Evolutionary conservation across 768 basidiomycete genomes (phyloP), one percentile per base, ranked within the genome.

Genomic region (Naganishia vaughanmartiniae): DNA sequence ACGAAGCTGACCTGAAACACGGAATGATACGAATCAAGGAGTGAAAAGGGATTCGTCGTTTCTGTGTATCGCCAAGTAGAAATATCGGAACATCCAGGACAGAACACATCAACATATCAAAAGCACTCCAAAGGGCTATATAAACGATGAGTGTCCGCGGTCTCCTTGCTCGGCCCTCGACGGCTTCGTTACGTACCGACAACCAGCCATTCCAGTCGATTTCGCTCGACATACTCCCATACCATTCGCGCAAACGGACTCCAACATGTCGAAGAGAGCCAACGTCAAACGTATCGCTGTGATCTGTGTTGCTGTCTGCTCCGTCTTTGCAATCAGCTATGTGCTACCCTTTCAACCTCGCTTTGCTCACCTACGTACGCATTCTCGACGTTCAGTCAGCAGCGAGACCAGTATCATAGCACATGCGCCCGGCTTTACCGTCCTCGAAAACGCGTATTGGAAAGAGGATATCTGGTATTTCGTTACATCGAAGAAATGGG

Each of bases 361-460:
- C 60, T 30, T 55, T 17, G 24, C 24, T 30, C n/a, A 17, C 4
- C 1, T n/a, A n/a, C 4, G 19, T 28, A 30, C 39, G 24, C 60
- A 46, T 15, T 39, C 26, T 51, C 19, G 48, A 51, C 24, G 11
- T 7, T 30, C 24, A 1, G 21, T n/a, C 4, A 9, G 19, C 19
- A 4, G n/a, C 15, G 60, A 63, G 15, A 63, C 60, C 24, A 63
- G 19, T 26, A 55, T 77, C 2, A 65, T 75, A 30, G 42, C 67
- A 21, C 73, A 75, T 39, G 73, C 73, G 1, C 70, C 76, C 4
- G 74, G 76, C 15, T 77, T 68, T 51, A 73, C 73, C 14, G 74
- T 77, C 36, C 54, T 77, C 21, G 70, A 73, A 65, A 72, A 75
- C 54, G 71, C 73, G 17, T 77, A 76, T 70, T 76, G 72, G 75